Base-by-base conservation (phyloP, 2,329 filamentous ascomycete genomes). In the Nigrospora oryzae region DNA sequence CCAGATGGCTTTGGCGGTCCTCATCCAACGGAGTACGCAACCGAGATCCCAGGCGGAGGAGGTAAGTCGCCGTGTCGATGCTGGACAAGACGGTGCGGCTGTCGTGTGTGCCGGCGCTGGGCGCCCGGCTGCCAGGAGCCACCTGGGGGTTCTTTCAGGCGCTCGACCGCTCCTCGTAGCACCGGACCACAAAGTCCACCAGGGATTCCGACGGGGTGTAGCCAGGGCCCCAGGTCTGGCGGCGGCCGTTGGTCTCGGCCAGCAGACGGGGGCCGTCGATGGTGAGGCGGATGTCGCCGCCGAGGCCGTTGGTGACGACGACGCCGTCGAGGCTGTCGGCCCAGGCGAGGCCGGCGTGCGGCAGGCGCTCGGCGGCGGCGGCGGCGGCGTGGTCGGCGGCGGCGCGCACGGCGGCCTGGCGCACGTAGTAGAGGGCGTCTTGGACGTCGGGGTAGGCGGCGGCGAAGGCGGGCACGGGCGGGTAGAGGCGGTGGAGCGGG, bases 341-440 rank as follows among this genome's bases (percentile, higher is more conserved):
- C 46, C 49, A 56, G n/a, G 44, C 42, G 16, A 61, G 52, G 38
- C 56, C 51, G 17, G 51, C 45, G 11, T 53, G 44, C 11, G 38
- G 38, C 11, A 59, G 49, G 31, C 39, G 41, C 28, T 48, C 38
- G 2, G 48, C 42, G 2, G 51, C 47, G 3, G 40, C 42, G 7
- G 40, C 46, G 13, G 53, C 49, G 5, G 57, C 28, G n/a, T 50
- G 49, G 5, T 53, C 50, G 3, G 49, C 45, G 2, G 60, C 17
- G 5, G 52, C 54, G 23, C 55, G 70, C 19, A 63, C 53, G 8
- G 67, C 61, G 12, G 70, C 68, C 15, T 65, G 65, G 45, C 64
- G 59, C 10, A 78, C 51, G 55, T 77, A 77, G 49, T 68, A 65
- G 12, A 63, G 58, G 6, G 75, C 63, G 32, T 72, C 69, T 11